Percentiles rank a stretch among this genome's conserved stretches.
phyloP scores from a whole-genome alignment of 805 yeast genomes.

The Hanseniaspora pseudoguilliermondii region DNA sequence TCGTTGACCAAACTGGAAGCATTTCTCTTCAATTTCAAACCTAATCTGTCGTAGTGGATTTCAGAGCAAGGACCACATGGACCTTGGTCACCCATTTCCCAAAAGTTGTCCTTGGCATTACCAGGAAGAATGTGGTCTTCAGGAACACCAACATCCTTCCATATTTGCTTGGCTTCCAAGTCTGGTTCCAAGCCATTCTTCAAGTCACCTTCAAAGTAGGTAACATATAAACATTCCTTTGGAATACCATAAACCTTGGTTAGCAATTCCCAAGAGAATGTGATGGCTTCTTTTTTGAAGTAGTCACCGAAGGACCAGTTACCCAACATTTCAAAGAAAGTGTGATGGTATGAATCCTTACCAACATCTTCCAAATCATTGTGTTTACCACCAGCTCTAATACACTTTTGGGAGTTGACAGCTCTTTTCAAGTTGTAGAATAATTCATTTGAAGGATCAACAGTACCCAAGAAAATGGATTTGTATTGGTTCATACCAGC shows the following conservation, averaged over 20 bases:
- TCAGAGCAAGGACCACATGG: constrained; percentile 99
- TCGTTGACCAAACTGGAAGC: constrained; percentile 80
- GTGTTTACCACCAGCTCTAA: constrained; percentile 99
- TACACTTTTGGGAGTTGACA: constrained; percentile 92
- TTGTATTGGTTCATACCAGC: constrained; percentile 99
- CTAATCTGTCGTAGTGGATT: constrained; percentile 93
- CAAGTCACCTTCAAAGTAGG: constrained; percentile 91
- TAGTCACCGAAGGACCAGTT: constrained; percentile 99
- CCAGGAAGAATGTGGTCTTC: constrained; percentile 94
- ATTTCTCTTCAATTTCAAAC: constrained; percentile 61
- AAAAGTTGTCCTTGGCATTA: constrained; percentile 78
- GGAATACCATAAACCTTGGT: constrained; percentile 74
- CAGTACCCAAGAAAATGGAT: constrained; percentile 94
- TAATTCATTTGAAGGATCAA: constrained; percentile 75
- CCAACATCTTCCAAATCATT: constrained; percentile 98
- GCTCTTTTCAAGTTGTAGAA: constrained; percentile 78
- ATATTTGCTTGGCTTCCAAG: constrained; percentile 76
- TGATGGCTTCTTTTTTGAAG: constrained; percentile 87
- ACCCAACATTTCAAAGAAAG: constrained; percentile 98
- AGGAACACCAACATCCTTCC: constrained; percentile 79
- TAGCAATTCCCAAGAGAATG: constrained; percentile 80
- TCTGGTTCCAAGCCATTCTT: constrained; percentile 78
- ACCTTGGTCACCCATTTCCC: constrained; percentile 99
- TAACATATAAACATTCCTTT: constrained; percentile 73
- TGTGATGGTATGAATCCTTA: constrained; percentile 93